Percentiles rank a stretch among this genome's conserved stretches.
These are phyloP conservation scores for Rubus parviflorus DNA, from an alignment of 306 rosid species.

Conservation along the genomic window DNA sequence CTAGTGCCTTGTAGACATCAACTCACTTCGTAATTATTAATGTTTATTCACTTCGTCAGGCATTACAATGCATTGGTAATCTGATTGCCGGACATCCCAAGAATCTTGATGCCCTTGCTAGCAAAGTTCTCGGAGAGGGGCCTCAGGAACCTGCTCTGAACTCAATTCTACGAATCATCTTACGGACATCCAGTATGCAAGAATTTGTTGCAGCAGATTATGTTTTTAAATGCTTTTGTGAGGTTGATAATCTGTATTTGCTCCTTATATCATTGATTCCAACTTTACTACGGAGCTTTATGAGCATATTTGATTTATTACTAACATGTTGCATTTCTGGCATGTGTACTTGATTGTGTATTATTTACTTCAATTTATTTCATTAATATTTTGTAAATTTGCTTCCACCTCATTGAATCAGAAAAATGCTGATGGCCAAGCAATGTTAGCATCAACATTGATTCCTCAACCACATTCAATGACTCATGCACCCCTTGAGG, in stretches of 20 bases:
- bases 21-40: conserved; percentile 8
- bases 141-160: conserved; percentile 87
- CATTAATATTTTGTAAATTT: neutral
- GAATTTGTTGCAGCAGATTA: conserved; percentile 90
- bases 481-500: conserved; percentile 69
- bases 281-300: neutral
- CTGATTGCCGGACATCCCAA: conserved; percentile 78
- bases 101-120: conserved; percentile 69
- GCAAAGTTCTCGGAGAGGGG: conserved; percentile 84
- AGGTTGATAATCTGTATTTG: conserved; percentile 52
- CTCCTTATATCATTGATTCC: conserved; percentile 1
- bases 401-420: conserved; percentile 38
- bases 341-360: conserved; percentile 18
- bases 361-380: conserved; percentile 9
- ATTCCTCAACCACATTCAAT: conserved; percentile 83
- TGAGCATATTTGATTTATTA: neutral
- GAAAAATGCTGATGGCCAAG: conserved; percentile 83
- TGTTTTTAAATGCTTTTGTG: conserved; percentile 83
- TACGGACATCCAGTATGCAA: conserved; percentile 81
- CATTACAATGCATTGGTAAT: conserved; percentile 73
- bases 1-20: neutral
- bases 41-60: conserved; percentile 47
- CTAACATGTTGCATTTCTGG: neutral
- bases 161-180: conserved; percentile 73
- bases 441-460: conserved; percentile 86